Percentiles rank a stretch among this genome's conserved stretches.
These are phyloP conservation scores for Globisporangium acanthophoron DNA, from an alignment of 352 stramenopile genomes.

Conservation along the genomic window DNA sequence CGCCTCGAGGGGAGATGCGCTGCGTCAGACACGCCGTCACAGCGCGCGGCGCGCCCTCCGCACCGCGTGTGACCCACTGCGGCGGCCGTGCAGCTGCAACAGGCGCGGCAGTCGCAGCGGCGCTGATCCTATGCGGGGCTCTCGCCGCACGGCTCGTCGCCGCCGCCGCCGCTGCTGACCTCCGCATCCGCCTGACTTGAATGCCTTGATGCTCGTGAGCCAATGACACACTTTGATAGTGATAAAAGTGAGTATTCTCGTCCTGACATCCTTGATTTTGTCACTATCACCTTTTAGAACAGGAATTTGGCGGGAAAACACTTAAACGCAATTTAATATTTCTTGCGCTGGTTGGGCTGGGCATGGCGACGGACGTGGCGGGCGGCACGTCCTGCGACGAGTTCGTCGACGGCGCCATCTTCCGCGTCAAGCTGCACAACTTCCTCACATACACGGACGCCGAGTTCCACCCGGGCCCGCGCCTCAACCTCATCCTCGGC, in stretches of 20 bases:
- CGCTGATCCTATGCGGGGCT: not conserved
- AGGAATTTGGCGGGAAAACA: slow-evolving; percentile 45
- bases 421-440: slow-evolving; percentile 90
- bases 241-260: not conserved
- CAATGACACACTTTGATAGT: not conserved
- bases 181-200: not conserved
- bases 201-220: not conserved
- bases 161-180: no score
- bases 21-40: slow-evolving; percentile 17
- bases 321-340: no score
- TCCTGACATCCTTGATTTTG: no score
- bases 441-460: slow-evolving; percentile 92
- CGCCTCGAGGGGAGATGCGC: slow-evolving; percentile 34
- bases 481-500: slow-evolving; percentile 97
- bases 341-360: not conserved
- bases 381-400: slow-evolving; percentile 40
- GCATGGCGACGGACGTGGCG: slow-evolving; percentile 19
- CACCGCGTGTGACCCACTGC: slow-evolving; percentile 8
- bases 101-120: not conserved
- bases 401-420: slow-evolving; percentile 86
- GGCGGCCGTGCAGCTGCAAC: not conserved
- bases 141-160: not conserved
- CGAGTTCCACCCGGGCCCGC: slow-evolving; percentile 87
- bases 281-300: no score
- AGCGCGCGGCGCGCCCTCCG: slow-evolving; percentile 8